Evolutionary conservation across 1,139 yeast genomes (phyloP).

Genomic region (Saccharomycopsis hybrid): DNA sequence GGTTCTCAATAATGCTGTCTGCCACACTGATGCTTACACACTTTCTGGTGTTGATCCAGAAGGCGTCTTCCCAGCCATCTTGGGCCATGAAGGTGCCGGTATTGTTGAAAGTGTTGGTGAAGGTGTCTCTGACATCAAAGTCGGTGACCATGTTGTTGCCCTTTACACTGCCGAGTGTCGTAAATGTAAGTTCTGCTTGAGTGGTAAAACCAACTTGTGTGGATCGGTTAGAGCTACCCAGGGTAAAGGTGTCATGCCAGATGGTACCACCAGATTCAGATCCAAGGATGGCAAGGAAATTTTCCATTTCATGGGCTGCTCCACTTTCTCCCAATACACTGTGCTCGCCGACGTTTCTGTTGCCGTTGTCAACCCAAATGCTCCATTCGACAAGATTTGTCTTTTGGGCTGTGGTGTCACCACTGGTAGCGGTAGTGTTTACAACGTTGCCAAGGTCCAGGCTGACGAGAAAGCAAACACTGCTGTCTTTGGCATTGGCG

Average conservation of each 20-base stretch:
- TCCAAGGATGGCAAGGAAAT: conserved; percentile 71
- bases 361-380: conserved; percentile 81
- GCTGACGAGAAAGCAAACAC: conserved; percentile 75
- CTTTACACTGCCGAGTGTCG: conserved; percentile 94
- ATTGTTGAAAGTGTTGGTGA: conserved; percentile 89
- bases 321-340: conserved; percentile 93
- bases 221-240: conserved; percentile 87
- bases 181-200: conserved; percentile 90
- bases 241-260: conserved; percentile 92
- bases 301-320: conserved; percentile 95
- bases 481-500: conserved; percentile 96
- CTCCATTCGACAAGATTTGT: conserved; percentile 83
- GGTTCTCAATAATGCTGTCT: conserved; percentile 82
- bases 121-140: conserved; percentile 80
- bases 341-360: conserved; percentile 98
- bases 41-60: conserved; percentile 93
- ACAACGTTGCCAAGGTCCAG: conserved; percentile 87
- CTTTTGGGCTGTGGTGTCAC: conserved; percentile 97
- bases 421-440: conserved; percentile 97
- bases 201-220: conserved; percentile 94
- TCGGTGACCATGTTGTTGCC: conserved; percentile 87
- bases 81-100: conserved; percentile 98
- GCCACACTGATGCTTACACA: conserved; percentile 98
- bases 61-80: conserved; percentile 86
- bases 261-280: conserved; percentile 82